Evolutionary conservation across 768 basidiomycete genomes (phyloP).

Genomic region (Lentinula sp.): DNA sequence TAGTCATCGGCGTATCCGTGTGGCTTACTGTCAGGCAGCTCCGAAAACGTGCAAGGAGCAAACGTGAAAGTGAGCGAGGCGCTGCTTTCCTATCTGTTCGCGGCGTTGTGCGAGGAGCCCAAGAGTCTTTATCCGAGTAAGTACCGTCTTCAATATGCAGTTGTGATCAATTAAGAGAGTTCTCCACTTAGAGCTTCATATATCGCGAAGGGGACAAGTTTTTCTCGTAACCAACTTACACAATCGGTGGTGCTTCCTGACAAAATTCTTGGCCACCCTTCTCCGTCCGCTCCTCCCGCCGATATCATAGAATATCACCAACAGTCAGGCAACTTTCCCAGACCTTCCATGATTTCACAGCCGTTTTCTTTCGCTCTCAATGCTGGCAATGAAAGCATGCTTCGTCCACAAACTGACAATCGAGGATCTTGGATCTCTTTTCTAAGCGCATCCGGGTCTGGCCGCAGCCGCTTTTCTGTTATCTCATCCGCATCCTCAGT

Average conservation of each 20-base stretch:
- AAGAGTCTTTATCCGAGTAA: conserved; percentile 18
- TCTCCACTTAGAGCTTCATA: background rate
- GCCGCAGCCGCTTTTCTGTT: conserved; percentile 32
- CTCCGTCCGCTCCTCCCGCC: conserved; percentile 24
- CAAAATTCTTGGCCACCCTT: conserved; percentile 32
- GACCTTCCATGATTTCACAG: conserved; percentile 27
- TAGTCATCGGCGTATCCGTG: conserved; percentile 27
- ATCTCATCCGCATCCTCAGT: conserved; percentile 30
- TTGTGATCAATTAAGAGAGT: background rate
- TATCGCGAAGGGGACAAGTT: conserved; percentile 8
- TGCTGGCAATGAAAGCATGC: conserved; percentile 9
- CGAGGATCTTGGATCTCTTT: conserved; percentile 10
- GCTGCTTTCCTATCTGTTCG: conserved; percentile 44
- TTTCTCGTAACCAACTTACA: conserved; percentile 40
- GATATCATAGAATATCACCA: conserved; percentile 39
- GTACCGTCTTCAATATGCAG: background rate
- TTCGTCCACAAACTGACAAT: conserved; percentile 7
- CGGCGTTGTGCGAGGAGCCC: conserved; percentile 34
- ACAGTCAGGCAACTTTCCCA: conserved; percentile 34
- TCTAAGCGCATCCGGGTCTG: conserved; percentile 24
- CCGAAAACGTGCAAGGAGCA: conserved; percentile 31
- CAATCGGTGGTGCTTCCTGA: conserved; percentile 48
- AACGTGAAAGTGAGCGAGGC: conserved; percentile 28
- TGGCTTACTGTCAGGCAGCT: conserved; percentile 39
- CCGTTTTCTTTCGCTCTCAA: conserved; percentile 36